Evolutionary conservation across 495 filamentous ascomycete genomes (phyloP).

Genomic region (Tuber melanosporum): DNA sequence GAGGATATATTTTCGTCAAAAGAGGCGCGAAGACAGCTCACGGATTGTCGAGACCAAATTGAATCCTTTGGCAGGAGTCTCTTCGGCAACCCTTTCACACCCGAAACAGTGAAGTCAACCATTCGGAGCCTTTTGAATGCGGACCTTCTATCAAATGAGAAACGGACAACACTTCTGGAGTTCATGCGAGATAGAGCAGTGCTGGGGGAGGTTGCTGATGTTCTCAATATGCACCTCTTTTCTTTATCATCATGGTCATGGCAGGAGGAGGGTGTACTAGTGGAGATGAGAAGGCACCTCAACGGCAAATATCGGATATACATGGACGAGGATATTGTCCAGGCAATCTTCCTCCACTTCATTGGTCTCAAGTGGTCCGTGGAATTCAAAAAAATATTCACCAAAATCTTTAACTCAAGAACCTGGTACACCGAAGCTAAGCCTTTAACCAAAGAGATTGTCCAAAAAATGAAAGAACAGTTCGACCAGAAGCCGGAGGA

Average conservation of each 20-base stretch:
- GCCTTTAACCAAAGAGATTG: slow-evolving; percentile 44
- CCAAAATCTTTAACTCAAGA: slow-evolving; percentile 43
- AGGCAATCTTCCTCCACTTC: slow-evolving; percentile 60
- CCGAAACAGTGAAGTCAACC: slow-evolving; percentile 45
- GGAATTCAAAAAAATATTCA: slow-evolving; percentile 50
- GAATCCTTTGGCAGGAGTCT: slow-evolving; percentile 46
- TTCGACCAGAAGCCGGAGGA: slow-evolving; percentile 44
- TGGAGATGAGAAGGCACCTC: slow-evolving; percentile 58
- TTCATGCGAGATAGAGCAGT: slow-evolving; percentile 55
- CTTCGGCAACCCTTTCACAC: slow-evolving; percentile 40
- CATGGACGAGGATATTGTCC: slow-evolving; percentile 63
- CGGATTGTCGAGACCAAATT: slow-evolving; percentile 43
- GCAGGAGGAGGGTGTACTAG: slow-evolving; percentile 49
- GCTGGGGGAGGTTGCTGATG: slow-evolving; percentile 56
- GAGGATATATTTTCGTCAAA: slow-evolving; percentile 48
- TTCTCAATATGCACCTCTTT: slow-evolving; percentile 61
- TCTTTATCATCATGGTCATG: slow-evolving; percentile 57
- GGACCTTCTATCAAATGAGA: slow-evolving; percentile 57
- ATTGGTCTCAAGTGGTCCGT: slow-evolving; percentile 59
- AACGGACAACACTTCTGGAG: slow-evolving; percentile 53
- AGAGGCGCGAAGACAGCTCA: slow-evolving; percentile 39
- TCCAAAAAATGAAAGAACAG: slow-evolving; percentile 47
- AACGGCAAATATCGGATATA: slow-evolving; percentile 57
- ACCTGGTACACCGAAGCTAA: slow-evolving; percentile 47
- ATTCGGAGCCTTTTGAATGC: slow-evolving; percentile 52